A percentile compares a stretch with the other conserved stretches of the same genome.
These are phyloP conservation scores for Rhizopogon vesiculosus DNA, from an alignment of 768 basidiomycete genomes.

Conservation along the genomic window DNA sequence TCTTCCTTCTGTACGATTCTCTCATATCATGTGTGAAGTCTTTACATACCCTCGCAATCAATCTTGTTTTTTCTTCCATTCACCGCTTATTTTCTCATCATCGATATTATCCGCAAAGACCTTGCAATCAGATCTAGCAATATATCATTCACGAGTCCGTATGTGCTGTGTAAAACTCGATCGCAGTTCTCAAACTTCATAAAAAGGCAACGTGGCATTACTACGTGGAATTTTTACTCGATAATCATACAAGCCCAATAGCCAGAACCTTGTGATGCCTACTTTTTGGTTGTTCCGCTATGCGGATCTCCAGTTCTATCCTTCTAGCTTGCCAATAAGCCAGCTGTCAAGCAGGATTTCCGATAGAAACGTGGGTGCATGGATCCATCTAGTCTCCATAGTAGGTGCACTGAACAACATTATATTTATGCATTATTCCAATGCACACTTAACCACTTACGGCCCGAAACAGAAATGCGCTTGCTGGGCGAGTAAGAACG, in stretches of 20 bases:
- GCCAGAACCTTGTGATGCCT: neutral
- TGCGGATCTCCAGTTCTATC: neutral
- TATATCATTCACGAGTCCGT: neutral
- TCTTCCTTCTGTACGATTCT: neutral
- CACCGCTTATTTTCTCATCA: neutral
- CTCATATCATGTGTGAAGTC: neutral
- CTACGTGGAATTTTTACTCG: neutral
- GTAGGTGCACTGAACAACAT: slow-evolving; percentile 19
- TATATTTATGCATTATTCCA: neutral
- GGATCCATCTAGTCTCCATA: slow-evolving; percentile 22
- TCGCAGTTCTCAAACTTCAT: neutral
- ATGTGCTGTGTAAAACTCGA: neutral
- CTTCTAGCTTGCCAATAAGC: slow-evolving; percentile 22
- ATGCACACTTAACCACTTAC: slow-evolving; percentile 9
- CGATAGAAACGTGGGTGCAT: slow-evolving; percentile 23
- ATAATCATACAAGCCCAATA: neutral
- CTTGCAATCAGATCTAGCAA: no score
- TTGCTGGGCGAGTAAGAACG: slow-evolving; percentile 20
- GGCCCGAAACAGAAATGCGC: slow-evolving; percentile 24
- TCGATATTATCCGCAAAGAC: no score
- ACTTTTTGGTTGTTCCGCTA: neutral
- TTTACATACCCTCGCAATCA: neutral
- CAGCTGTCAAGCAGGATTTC: slow-evolving; percentile 21
- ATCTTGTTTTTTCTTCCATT: neutral
- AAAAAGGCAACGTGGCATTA: neutral